Conservation (phyloP, 2,329 filamentous ascomycete species). For the Hypoxylon sp. region DNA sequence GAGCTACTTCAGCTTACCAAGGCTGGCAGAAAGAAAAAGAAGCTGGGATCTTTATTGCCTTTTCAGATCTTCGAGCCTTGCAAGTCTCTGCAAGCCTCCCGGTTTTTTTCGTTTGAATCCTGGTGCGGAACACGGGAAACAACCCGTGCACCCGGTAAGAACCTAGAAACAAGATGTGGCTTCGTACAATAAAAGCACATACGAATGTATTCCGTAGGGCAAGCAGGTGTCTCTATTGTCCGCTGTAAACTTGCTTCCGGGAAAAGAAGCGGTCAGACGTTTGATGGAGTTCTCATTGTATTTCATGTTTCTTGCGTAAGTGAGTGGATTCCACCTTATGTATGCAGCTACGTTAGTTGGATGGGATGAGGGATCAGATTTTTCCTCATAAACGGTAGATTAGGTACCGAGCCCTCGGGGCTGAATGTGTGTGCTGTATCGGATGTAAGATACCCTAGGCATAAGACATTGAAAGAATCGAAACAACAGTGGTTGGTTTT, state of each 20-base stretch:
- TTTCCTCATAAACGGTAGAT: slow-evolving; percentile 11
- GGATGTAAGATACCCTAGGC: background rate
- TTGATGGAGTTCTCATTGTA: slow-evolving; percentile 16
- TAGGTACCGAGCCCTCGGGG: slow-evolving; percentile 16
- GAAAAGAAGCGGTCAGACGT: slow-evolving; percentile 42
- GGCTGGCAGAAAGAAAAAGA: slow-evolving; percentile 36
- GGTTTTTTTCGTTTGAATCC: slow-evolving; percentile 44
- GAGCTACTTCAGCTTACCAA: slow-evolving; percentile 38
- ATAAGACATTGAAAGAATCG: slow-evolving; percentile 20
- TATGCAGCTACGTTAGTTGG: slow-evolving; percentile 22
- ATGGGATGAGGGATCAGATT: slow-evolving; percentile 7
- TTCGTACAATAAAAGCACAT: slow-evolving; percentile 33
- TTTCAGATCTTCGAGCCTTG: slow-evolving; percentile 32
- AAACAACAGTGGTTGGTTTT: slow-evolving; percentile 38
- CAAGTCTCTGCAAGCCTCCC: slow-evolving; percentile 35
- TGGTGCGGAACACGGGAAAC: slow-evolving; percentile 33
- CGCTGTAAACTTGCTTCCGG: slow-evolving; percentile 15
- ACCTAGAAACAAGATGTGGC: slow-evolving; percentile 36
- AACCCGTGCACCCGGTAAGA: slow-evolving; percentile 36
- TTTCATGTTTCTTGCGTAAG: slow-evolving; percentile 27
- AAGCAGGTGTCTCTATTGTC: slow-evolving; percentile 27
- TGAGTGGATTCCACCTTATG: slow-evolving; percentile 29
- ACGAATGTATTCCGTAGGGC: slow-evolving; percentile 8
- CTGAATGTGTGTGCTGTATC: slow-evolving; percentile 10
- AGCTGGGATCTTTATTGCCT: slow-evolving; percentile 36